These are phyloP conservation scores for Exophiala sp. DNA, from an alignment of 2,329 filamentous ascomycete species.

Conservation along the genomic window DNA sequence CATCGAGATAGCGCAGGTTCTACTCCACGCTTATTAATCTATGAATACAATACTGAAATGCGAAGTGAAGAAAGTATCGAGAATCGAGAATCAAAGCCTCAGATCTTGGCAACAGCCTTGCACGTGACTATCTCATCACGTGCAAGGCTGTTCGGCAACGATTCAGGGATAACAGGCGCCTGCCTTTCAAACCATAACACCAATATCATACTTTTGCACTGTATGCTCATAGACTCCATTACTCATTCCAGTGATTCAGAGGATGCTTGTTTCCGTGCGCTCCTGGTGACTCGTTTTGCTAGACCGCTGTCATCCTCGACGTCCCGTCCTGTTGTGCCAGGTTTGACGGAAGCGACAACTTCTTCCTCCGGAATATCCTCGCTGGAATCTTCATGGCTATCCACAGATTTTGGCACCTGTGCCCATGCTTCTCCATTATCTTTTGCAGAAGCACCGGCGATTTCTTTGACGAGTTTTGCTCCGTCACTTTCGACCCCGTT, in stretches of 20 bases:
- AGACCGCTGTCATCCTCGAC: constrained; percentile 12
- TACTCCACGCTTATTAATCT: no score
- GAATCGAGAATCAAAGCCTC: no score
- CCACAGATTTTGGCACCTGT: constrained; percentile 8
- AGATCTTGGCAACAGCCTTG: background rate
- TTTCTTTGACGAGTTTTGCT: constrained; percentile 63
- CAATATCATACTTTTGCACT: background rate
- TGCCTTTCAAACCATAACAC: no score
- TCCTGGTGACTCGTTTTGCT: constrained; percentile 25
- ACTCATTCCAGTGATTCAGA: constrained; percentile 19
- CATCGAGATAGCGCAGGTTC: no score
- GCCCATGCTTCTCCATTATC: constrained; percentile 22
- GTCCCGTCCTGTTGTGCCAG: constrained; percentile 22
- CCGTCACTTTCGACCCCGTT: constrained; percentile 68
- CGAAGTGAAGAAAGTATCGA: no score
- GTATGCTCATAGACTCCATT: background rate
- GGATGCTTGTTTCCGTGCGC: constrained; percentile 13
- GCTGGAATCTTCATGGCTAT: constrained; percentile 5
- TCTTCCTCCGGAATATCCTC: constrained; percentile 9
- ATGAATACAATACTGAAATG: no score
- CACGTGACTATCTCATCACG: background rate
- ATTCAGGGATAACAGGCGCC: no score
- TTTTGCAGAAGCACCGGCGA: constrained; percentile 33
- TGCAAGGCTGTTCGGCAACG: no score
- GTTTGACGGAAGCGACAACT: background rate